phyloP scores from a whole-genome alignment of 2,329 filamentous ascomycete genomes.

The Ophiocordyceps sinensis region DNA sequence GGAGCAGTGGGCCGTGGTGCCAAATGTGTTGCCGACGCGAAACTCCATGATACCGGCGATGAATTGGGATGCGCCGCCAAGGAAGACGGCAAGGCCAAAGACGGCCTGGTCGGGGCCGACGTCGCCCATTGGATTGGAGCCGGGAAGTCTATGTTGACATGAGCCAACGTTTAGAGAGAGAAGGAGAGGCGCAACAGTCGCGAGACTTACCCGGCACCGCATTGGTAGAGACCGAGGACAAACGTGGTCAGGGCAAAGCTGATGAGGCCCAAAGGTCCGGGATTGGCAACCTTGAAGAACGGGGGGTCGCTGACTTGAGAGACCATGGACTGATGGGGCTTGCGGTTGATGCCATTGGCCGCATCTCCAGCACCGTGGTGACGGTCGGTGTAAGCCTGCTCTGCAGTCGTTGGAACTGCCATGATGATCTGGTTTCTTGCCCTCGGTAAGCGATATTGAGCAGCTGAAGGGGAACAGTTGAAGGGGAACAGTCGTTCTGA shows the following conservation, averaged over 20 bases:
- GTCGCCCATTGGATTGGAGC: conserved; percentile 16
- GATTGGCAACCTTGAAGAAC: conserved; percentile 38
- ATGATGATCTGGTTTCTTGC: neutral
- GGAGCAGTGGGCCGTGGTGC: conserved; percentile 44
- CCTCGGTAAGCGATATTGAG: neutral
- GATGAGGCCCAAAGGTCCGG: conserved; percentile 43
- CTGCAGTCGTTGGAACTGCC: neutral
- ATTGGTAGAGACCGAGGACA: conserved; percentile 34
- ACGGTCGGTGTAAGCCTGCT: conserved; percentile 3
- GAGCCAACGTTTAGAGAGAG: neutral
- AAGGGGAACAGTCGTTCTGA: neutral
- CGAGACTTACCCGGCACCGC: conserved; percentile 30
- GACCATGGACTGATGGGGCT: conserved; percentile 18
- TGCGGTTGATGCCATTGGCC: neutral
- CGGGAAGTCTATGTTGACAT: conserved; percentile 13
- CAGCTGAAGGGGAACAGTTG: neutral
- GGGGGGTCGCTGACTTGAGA: conserved; percentile 19
- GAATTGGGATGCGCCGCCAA: conserved; percentile 54
- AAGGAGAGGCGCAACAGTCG: neutral
- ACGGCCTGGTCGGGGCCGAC: conserved; percentile 21
- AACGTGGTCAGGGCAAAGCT: conserved; percentile 55
- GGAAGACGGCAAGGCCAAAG: conserved; percentile 25
- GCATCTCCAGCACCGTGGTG: neutral
- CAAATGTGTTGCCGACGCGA: conserved; percentile 45
- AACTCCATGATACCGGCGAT: conserved; percentile 46